Base-by-base conservation (phyloP, 495 filamentous ascomycete species). In the Penicillium subrubescens region DNA sequence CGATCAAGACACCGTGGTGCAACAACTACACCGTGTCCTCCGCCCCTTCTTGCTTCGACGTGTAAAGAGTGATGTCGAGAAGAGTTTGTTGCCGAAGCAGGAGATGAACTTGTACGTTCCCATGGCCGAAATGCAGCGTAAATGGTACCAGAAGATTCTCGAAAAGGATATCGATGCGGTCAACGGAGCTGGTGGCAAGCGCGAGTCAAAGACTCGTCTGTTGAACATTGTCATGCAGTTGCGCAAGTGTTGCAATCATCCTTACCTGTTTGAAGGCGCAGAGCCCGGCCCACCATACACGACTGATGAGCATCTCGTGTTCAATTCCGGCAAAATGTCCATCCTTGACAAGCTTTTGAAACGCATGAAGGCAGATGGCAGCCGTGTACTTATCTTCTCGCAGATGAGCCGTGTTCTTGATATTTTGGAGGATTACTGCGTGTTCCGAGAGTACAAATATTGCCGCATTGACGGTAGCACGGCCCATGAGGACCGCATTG, bases 171-270 rank as follows among this genome's bases (percentile, higher is more conserved):
- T 99, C 60, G 96, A 98, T 70, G 96, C 96, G 14, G 96, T 99
- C 65, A 99, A 99, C 67, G 96, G 96, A 51, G 96, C 96, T 31
- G 92, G 89, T 60, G 95, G 96, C 23, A 98, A 97, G 78, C 89
- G 91, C 57, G 96, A 99, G 75, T 97, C 94, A n/a, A 99, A 99
- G 80, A 98, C 96, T 6, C 88, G 96, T 48, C 85, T 99, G n/a
- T 83, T 99, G 64, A 99, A 99, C 79, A 99, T 99, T 73, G 96
- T 99, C 64, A 99, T 99, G 96, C 96, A 99, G 74, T 87, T 99
- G 52, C 90, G 96, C 63, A 99, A 99, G 76, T 99, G 96, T 75
- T 98, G 96, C 79, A 99, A 99, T 69, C 96, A 99, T 69, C 96
- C 96, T 4, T 99, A 99, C 69, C 87, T 99, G 2, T 99, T 99